Conservation (phyloP, 2,329 filamentous ascomycete genomes). For the Fusarium sp. region DNA sequence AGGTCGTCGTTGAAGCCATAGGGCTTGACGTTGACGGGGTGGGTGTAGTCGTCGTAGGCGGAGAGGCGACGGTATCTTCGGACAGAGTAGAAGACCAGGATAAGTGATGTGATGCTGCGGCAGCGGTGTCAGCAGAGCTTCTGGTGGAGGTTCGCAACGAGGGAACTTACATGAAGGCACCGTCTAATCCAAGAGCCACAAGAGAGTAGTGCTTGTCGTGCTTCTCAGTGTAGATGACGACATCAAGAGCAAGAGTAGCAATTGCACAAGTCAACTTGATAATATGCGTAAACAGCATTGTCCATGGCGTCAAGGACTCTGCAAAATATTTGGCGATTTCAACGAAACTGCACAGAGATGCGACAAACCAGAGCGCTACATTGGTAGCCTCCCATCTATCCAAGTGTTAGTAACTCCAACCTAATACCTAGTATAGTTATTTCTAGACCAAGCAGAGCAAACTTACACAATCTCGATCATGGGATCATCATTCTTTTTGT, state of each 20-base stretch:
- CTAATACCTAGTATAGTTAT: neutral
- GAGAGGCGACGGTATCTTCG: slow-evolving; percentile 62
- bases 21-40: slow-evolving; percentile 63
- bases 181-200: slow-evolving; percentile 64
- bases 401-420: slow-evolving; percentile 1
- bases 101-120: slow-evolving; percentile 55
- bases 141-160: neutral
- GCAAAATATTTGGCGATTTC: slow-evolving; percentile 62
- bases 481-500: slow-evolving; percentile 57
- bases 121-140: slow-evolving; percentile 15
- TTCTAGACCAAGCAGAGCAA: neutral
- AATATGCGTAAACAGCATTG: slow-evolving; percentile 65
- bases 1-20: slow-evolving; percentile 60
- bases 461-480: slow-evolving; percentile 66
- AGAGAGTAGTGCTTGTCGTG: slow-evolving; percentile 63
- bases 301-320: slow-evolving; percentile 67
- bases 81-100: slow-evolving; percentile 62
- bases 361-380: slow-evolving; percentile 62
- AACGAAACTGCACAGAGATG: slow-evolving; percentile 61
- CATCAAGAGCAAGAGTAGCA: slow-evolving; percentile 64
- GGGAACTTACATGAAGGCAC: slow-evolving; percentile 61
- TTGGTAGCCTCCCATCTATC: slow-evolving; percentile 68
- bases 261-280: slow-evolving; percentile 63
- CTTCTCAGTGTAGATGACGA: slow-evolving; percentile 63
- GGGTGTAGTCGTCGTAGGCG: slow-evolving; percentile 64